Evolutionary conservation across 176 grass and related monocot species (phyloP), one percentile per base, ranked within the genome.

Genomic region (Zoysia pacifica): DNA sequence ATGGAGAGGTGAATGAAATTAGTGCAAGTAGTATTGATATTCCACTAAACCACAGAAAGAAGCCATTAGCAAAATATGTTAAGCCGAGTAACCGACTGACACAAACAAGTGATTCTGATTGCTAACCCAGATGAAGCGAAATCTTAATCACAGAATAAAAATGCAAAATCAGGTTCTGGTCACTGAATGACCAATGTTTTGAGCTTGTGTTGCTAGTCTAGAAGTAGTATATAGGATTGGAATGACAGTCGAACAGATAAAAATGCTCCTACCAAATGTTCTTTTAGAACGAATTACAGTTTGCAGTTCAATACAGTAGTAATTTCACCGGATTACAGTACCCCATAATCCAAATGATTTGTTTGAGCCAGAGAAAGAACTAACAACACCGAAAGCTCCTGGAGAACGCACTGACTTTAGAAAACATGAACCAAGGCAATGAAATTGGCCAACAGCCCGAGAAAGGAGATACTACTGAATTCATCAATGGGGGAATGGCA

Each of bases 1-100:
- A 78, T 11, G 43, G n/a, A 85, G 18, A n/a, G 15, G 70, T 85
- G 66, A 76, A 66, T 6, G n/a, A 64, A 66, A 12, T 9, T 5
- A 61, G 16, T 78, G 49, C 4, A 36, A 61, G 28, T 75, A 48
- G 1, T 64, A 76, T 37, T n/a, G 28, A 75, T 88, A 28, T 4
- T 54, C 47, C 77, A 74, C 15, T 47, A 39, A 74, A 78, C 12
- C 71, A 67, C 9, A 78, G 53, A 76, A 76, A 36, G 81, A 6
- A 81, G n/a, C 16, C 14, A 67, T 80, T 44, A 75, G 72, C 16
- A 67, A 36, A 83, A 44, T 0, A 65, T 7, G 20, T 16, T 5
- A 70, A 70, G 58, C 28, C 36, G 40, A 64, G 28, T 28, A 28
- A 28, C 28, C 53, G 38, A 28, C 48, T 64, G 49, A 18, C 58